Conservation (phyloP, 495 filamentous ascomycete genomes). For the Sphaerosporella brunnea region DNA sequence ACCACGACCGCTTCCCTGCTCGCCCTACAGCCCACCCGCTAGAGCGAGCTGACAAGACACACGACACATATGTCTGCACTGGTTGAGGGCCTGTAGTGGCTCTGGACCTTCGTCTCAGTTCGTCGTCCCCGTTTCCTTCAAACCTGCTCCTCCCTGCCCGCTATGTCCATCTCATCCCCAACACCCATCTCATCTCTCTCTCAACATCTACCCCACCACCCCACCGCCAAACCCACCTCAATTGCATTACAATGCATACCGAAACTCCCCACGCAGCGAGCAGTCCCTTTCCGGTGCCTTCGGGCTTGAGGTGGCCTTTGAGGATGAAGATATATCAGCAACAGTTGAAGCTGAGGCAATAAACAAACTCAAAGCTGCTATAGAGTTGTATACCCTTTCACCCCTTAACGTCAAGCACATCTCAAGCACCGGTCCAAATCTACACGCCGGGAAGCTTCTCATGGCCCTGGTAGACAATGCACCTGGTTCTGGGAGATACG, state of each 20-base stretch:
- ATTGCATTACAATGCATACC: neutral
- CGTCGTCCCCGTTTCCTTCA: neutral
- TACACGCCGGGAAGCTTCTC: neutral
- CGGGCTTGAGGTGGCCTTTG: neutral
- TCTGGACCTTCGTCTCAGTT: neutral
- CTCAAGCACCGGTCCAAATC: neutral
- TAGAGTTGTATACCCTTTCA: neutral
- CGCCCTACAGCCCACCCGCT: too few relatives aligned
- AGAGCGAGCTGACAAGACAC: too few relatives aligned
- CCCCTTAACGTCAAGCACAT: neutral
- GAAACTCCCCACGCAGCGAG: neutral
- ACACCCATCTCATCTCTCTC: neutral
- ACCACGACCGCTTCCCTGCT: too few relatives aligned
- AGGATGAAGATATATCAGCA: neutral
- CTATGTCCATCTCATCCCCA: neutral
- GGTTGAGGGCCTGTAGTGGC: neutral
- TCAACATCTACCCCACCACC: neutral
- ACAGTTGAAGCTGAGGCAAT: neutral
- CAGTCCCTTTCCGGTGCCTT: neutral
- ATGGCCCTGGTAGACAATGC: neutral
- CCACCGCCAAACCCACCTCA: neutral
- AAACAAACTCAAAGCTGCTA: neutral
- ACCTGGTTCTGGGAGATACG: neutral
- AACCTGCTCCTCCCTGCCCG: neutral
- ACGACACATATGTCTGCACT: neutral